Conservation (phyloP, 495 filamentous ascomycete species). For the Clohesyomyces aquaticus region DNA sequence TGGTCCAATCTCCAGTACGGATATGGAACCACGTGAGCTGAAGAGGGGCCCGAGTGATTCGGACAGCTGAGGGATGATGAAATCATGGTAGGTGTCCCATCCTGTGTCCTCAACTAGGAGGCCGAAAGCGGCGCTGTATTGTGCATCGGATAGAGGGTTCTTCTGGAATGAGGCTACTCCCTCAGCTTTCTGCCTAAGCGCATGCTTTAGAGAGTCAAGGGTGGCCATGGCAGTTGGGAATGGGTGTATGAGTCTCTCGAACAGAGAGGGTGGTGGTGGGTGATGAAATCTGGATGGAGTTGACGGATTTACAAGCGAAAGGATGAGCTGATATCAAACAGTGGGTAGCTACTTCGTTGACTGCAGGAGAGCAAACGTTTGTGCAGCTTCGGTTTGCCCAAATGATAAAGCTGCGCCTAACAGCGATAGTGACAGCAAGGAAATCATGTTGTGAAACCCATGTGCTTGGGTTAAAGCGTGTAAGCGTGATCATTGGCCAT, state of each 20-base stretch:
- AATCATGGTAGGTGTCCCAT: slow-evolving; percentile 57
- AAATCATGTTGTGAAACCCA: neutral
- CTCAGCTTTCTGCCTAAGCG: slow-evolving; percentile 52
- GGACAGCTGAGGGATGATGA: slow-evolving; percentile 62
- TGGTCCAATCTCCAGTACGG: slow-evolving; percentile 64
- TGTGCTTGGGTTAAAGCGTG: too few species aligned
- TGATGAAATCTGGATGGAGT: neutral
- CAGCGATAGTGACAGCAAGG: neutral
- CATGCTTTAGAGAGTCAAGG: slow-evolving; percentile 55
- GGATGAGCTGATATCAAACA: neutral
- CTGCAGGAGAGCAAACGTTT: neutral
- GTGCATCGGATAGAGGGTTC: slow-evolving; percentile 52
- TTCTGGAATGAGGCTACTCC: slow-evolving; percentile 30
- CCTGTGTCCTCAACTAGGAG: slow-evolving; percentile 52
- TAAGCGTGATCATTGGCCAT: too few species aligned
- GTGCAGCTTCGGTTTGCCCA: neutral
- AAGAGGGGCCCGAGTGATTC: slow-evolving; percentile 55
- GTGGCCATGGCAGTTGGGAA: slow-evolving; percentile 55
- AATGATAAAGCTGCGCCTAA: neutral
- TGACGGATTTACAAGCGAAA: neutral
- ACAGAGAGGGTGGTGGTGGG: neutral
- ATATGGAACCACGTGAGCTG: slow-evolving; percentile 54
- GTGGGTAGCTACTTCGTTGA: neutral
- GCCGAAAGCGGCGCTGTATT: slow-evolving; percentile 60
- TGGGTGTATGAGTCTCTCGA: slow-evolving; percentile 21